These are phyloP conservation scores for Bolboschoenus planiculmis DNA, from an alignment of 176 grass and related monocot genomes.

Conservation along the genomic window DNA sequence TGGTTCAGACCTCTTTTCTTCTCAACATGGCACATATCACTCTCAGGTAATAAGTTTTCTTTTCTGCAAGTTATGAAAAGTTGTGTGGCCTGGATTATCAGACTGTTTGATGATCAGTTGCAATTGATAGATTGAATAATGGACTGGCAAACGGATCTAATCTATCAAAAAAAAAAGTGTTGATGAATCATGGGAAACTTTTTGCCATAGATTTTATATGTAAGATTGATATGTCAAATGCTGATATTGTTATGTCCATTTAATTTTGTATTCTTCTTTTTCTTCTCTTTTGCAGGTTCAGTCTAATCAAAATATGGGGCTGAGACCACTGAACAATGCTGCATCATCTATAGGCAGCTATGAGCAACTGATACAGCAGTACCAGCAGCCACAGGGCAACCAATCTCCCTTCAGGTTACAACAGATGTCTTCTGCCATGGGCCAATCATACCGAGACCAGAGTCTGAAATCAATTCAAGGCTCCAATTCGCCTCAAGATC, in stretches of 20 bases:
- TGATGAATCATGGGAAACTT: background rate
- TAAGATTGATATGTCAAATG: background rate
- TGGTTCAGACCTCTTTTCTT: conserved; percentile 44
- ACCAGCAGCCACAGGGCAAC: conserved; percentile 54
- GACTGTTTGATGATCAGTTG: background rate
- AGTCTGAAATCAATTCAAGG: conserved; percentile 63
- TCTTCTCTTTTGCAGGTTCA: conserved; percentile 50
- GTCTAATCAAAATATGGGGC: conserved; percentile 52
- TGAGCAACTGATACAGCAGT: conserved; percentile 92
- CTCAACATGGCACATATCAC: conserved; percentile 35
- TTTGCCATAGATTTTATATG: background rate
- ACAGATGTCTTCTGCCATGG: conserved; percentile 56
- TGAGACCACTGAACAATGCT: conserved; percentile 62
- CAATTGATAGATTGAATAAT: conserved; percentile 22
- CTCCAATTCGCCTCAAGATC: conserved; percentile 48
- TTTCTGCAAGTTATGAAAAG: background rate
- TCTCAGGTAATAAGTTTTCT: conserved; percentile 24
- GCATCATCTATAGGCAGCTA: conserved; percentile 62
- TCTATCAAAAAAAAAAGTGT: background rate
- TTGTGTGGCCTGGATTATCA: conserved; percentile 3
- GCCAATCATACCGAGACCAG: conserved; percentile 72
- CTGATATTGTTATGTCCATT: background rate
- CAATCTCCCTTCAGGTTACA: conserved; percentile 76
- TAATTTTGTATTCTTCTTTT: conserved; percentile 21
- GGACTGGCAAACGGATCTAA: background rate